Evolutionary conservation across 192 early-diverging fungal genomes (phyloP).

Genomic region (Globomyces pollinis-pini): DNA sequence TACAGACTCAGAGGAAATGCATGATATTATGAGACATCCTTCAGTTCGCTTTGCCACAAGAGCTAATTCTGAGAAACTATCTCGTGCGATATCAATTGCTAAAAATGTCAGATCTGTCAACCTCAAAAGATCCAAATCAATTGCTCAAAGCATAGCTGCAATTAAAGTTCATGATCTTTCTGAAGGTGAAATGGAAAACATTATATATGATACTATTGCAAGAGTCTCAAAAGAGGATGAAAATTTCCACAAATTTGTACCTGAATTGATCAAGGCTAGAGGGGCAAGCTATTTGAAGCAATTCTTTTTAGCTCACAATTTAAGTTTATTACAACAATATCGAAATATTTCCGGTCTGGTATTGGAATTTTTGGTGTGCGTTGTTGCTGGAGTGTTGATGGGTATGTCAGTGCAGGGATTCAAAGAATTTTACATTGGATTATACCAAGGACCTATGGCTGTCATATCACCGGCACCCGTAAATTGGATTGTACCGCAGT

Average conservation of each 20-base stretch:
- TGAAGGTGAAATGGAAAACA: not conserved
- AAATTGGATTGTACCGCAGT: conserved; percentile 11
- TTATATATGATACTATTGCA: not conserved
- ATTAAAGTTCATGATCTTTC: not conserved
- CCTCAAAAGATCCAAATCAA: not conserved
- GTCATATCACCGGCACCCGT: conserved; percentile 12
- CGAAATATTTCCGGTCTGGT: not conserved
- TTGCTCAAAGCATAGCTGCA: not conserved
- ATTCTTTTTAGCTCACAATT: conserved; percentile 8
- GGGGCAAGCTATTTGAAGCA: conserved; percentile 13
- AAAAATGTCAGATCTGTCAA: too few relatives aligned
- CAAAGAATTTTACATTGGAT: conserved; percentile 15
- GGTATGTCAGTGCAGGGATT: not conserved
- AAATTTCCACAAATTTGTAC: conserved; percentile 1
- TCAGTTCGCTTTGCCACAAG: too few relatives aligned
- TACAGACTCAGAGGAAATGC: too few relatives aligned
- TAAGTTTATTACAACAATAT: conserved; percentile 12
- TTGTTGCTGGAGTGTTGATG: conserved; percentile 15
- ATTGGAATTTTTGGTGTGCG: conserved; percentile 1
- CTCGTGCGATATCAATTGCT: too few relatives aligned
- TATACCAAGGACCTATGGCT: conserved; percentile 9
- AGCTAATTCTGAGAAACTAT: too few relatives aligned
- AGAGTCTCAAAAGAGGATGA: not conserved
- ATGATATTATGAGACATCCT: too few relatives aligned
- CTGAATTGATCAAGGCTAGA: not conserved